Conservation (phyloP, 257 asterid genomes). For the Prunella vulgaris region DNA sequence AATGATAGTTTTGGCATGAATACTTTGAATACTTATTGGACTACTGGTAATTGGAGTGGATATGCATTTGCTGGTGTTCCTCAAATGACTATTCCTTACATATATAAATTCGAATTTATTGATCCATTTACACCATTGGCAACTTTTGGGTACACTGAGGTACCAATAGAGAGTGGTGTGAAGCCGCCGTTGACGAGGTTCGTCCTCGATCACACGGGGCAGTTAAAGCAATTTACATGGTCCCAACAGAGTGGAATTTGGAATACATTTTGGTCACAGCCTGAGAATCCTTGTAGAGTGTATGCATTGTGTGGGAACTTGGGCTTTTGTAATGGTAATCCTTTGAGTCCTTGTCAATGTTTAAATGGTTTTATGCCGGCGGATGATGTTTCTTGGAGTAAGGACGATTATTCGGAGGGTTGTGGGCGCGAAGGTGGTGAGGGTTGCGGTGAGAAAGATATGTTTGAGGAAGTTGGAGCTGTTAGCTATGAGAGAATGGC, state of each 20-base stretch:
- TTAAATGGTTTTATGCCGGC: conserved; percentile 50
- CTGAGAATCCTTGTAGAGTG: conserved; percentile 54
- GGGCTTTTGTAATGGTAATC: conserved; percentile 50
- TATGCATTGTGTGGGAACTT: conserved; percentile 67
- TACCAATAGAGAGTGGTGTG: conserved; percentile 45
- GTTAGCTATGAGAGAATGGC: conserved; percentile 42
- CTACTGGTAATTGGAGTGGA: conserved; percentile 72
- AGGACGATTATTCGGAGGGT: conserved; percentile 62
- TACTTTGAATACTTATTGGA: conserved; percentile 44
- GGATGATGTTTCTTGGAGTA: conserved; percentile 49
- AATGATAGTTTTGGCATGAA: conserved; percentile 16
- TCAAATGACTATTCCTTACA: conserved; percentile 69
- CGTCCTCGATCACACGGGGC: conserved; percentile 54
- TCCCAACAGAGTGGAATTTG: conserved; percentile 54
- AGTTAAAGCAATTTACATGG: conserved; percentile 70
- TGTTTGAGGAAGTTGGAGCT: conserved; percentile 57
- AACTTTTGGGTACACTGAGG: conserved; percentile 63
- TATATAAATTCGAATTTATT: conserved; percentile 48
- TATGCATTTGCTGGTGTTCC: conserved; percentile 64
- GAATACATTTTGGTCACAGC: conserved; percentile 81
- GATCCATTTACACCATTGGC: conserved; percentile 63
- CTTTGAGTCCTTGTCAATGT: conserved; percentile 55
- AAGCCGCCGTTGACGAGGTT: conserved; percentile 69
- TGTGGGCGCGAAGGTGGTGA: conserved; percentile 40
- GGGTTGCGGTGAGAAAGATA: conserved; percentile 40